Percentiles rank a stretch among this genome's conserved stretches.
phyloP scores from a whole-genome alignment of 2,329 filamentous ascomycete species.

The Fusarium nodosum region DNA sequence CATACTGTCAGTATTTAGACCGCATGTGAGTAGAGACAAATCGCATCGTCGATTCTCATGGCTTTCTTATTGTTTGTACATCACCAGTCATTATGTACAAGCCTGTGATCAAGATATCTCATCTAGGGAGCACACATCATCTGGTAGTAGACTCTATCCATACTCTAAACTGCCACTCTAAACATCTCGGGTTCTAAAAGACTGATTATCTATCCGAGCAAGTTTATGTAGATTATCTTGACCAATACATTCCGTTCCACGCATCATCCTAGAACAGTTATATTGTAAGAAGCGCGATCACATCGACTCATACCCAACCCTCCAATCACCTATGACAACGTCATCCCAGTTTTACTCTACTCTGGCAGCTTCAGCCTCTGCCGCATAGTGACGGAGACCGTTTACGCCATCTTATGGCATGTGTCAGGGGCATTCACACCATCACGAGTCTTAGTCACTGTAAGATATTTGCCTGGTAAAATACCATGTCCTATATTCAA shows the following conservation, averaged over 20 bases:
- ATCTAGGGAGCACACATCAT: background rate
- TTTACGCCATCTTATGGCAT: background rate
- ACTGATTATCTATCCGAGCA: background rate
- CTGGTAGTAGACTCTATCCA: background rate
- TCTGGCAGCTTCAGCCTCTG: background rate
- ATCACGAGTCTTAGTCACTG: background rate
- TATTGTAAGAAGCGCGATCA: background rate
- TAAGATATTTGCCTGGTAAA: background rate
- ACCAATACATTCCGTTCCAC: background rate
- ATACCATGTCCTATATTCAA: background rate
- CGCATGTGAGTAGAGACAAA: too few relatives aligned
- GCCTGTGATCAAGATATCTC: background rate
- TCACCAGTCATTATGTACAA: background rate
- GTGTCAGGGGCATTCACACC: background rate
- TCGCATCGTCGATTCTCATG: background rate
- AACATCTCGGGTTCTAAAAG: background rate
- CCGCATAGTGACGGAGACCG: background rate
- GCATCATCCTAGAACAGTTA: background rate
- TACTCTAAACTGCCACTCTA: background rate
- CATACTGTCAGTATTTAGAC: background rate
- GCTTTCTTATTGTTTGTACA: background rate
- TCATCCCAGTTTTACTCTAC: background rate
- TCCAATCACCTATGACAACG: background rate
- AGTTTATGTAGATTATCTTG: background rate
- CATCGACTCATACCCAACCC: background rate